phyloP scores from a whole-genome alignment of 2,329 filamentous ascomycete genomes.

The Cucurbitaria berberidis region DNA sequence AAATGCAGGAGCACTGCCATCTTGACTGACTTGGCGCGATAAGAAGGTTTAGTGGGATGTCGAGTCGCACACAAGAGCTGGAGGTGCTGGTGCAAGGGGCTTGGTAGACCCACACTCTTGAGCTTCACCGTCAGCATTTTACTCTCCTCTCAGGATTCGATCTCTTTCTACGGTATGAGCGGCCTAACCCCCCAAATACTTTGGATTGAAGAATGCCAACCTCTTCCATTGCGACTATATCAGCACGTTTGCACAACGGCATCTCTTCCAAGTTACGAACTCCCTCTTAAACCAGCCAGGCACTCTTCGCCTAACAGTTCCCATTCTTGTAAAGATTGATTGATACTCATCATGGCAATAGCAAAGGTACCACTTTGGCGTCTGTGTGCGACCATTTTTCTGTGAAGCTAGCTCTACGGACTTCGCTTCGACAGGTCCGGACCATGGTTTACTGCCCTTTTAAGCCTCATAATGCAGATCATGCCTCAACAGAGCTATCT shows the following conservation, averaged over 20 bases:
- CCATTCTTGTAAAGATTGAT: neutral
- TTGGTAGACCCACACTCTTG: too few relatives aligned
- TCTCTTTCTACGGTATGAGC: too few relatives aligned
- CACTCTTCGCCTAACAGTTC: neutral
- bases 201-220: too few relatives aligned
- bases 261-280: too few relatives aligned
- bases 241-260: neutral
- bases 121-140: too few relatives aligned
- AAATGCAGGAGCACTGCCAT: too few relatives aligned
- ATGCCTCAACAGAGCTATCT: neutral
- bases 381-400: neutral
- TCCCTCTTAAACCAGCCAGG: neutral
- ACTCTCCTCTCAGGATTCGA: too few relatives aligned
- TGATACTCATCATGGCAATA: neutral
- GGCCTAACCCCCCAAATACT: too few relatives aligned
- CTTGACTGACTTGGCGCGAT: too few relatives aligned
- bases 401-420: neutral
- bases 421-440: neutral
- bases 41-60: too few relatives aligned
- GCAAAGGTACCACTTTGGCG: neutral
- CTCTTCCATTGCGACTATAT: neutral
- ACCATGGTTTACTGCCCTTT: neutral
- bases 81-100: too few relatives aligned
- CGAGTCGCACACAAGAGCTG: too few relatives aligned
- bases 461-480: neutral